A percentile compares a stretch with the other conserved stretches of the same genome.
Evolutionary conservation across 148 eudicot species (phyloP).

Genomic region (Rhododendron henanense): DNA sequence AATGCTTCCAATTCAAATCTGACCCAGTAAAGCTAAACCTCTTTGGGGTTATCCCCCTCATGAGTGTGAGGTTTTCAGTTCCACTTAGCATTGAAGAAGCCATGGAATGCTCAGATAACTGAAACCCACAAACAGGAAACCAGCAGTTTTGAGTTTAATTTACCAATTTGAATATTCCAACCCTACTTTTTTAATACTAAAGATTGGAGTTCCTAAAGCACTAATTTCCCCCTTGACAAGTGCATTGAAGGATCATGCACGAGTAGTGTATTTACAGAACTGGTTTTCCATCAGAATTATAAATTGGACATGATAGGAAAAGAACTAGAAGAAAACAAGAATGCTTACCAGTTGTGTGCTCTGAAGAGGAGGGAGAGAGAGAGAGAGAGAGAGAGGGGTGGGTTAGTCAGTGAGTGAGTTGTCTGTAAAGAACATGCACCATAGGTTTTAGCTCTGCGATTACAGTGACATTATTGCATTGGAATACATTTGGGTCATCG

Average conservation of each 20-base stretch:
- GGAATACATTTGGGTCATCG: neutral
- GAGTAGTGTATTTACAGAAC: neutral
- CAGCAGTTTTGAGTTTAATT: neutral
- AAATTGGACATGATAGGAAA: neutral
- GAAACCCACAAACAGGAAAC: conserved; percentile 14
- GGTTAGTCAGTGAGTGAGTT: neutral
- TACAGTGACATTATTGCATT: neutral
- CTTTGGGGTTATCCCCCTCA: conserved; percentile 25
- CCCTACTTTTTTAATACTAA: neutral
- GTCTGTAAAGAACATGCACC: neutral
- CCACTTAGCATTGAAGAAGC: conserved; percentile 67
- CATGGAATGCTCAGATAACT: conserved; percentile 28
- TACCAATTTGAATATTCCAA: neutral
- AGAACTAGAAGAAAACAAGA: neutral
- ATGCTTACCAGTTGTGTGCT: conserved; percentile 5
- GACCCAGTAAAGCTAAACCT: conserved; percentile 40
- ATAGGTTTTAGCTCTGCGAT: neutral
- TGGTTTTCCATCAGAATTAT: neutral
- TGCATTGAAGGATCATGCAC: neutral
- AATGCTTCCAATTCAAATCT: conserved; percentile 32
- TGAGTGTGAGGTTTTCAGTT: conserved; percentile 39
- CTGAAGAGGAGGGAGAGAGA: neutral
- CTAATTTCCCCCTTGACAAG: neutral
- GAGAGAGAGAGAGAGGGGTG: neutral
- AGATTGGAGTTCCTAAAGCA: neutral